Percentiles rank a stretch among this genome's conserved stretches.
These are phyloP conservation scores for Endotrypanum monterogeii DNA, from an alignment of 208 protist species.

Conservation along the genomic window DNA sequence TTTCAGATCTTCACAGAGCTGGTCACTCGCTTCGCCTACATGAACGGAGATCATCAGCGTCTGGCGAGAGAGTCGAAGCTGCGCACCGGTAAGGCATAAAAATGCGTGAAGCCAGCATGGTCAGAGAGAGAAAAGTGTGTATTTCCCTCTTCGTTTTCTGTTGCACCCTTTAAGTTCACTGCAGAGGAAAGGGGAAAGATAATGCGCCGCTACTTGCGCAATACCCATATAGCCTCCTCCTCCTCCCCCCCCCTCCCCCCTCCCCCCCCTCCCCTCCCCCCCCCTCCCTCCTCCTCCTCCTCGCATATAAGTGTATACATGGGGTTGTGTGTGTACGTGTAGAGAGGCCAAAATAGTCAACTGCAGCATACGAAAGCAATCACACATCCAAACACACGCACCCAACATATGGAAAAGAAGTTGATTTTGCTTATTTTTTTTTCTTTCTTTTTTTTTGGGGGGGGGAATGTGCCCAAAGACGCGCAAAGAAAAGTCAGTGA, in stretches of 20 bases:
- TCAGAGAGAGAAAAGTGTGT: slow-evolving; percentile 11
- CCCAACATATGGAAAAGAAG: neutral
- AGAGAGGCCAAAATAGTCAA: neutral
- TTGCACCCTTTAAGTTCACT: neutral
- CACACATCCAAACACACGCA: neutral
- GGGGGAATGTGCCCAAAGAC: neutral
- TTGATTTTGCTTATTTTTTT: too few relatives aligned
- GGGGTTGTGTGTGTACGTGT: neutral
- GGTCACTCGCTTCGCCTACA: slow-evolving; percentile 70
- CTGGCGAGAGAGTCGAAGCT: slow-evolving; percentile 57
- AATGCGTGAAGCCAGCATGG: slow-evolving; percentile 1
- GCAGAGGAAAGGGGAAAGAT: too few relatives aligned
- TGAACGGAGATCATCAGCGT: slow-evolving; percentile 76
- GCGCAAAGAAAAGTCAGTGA: neutral
- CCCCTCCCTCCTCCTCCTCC: too few relatives aligned
- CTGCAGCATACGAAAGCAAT: neutral
- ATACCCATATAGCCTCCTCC: neutral
- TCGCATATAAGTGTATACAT: neutral
- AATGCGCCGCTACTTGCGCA: neutral
- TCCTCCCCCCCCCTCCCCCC: too few relatives aligned
- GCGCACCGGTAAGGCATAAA: slow-evolving; percentile 32
- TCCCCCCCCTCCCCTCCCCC: too few relatives aligned
- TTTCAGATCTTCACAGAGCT: slow-evolving; percentile 85
- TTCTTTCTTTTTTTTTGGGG: neutral
- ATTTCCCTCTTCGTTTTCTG: neutral